phyloP scores from a whole-genome alignment of 257 asterid species.

The Gynochthodes officinalis region DNA sequence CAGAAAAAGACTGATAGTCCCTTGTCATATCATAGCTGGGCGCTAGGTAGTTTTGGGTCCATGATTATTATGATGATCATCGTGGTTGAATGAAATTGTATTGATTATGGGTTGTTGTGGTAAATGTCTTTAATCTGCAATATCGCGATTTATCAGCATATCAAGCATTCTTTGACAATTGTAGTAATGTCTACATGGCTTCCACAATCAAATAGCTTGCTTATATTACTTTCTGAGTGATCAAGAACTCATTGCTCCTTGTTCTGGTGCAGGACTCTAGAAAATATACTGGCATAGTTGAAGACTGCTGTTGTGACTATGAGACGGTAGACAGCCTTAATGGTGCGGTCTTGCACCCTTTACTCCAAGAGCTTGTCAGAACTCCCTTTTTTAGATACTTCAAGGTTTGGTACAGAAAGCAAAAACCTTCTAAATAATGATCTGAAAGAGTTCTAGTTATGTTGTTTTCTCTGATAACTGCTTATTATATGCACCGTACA shows the following conservation, averaged over 20 bases:
- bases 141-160: background rate
- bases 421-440: background rate
- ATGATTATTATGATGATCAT: background rate
- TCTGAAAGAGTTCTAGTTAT: background rate
- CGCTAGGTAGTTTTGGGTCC: background rate
- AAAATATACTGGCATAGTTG: constrained; percentile 85
- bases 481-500: background rate
- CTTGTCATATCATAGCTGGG: background rate
- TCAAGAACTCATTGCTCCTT: background rate
- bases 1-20: background rate
- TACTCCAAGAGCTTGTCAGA: constrained; percentile 79
- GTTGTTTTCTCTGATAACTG: background rate
- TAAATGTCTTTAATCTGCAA: background rate
- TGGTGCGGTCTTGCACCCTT: constrained; percentile 73
- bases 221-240: background rate
- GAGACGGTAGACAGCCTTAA: constrained; percentile 86
- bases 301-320: constrained; percentile 97
- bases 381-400: constrained; percentile 93
- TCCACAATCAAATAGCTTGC: background rate
- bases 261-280: constrained; percentile 63
- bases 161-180: background rate
- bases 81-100: background rate
- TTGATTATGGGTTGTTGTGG: background rate
- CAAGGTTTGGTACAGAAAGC: constrained; percentile 47
- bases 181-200: background rate